Percentiles rank a stretch among this genome's conserved stretches.
Conservation (phyloP, 768 basidiomycete genomes). For the Trametes sanguinea region DNA sequence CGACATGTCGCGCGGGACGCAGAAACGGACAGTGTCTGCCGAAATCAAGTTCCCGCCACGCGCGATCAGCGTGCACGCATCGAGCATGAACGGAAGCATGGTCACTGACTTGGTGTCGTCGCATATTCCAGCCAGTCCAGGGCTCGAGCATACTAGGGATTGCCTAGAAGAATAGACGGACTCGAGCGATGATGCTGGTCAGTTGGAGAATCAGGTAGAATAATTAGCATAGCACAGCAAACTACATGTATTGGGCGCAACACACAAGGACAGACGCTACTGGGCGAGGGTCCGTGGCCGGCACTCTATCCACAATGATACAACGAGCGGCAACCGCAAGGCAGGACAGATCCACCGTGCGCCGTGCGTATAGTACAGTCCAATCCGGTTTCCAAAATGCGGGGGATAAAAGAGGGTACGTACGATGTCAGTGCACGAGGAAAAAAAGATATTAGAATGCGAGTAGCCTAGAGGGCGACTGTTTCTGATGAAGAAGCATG, state of each 20-base stretch:
- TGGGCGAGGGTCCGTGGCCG: conserved; percentile 21
- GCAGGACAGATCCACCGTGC: conserved; percentile 6
- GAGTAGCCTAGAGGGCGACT: conserved; percentile 8
- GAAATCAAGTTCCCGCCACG: not conserved
- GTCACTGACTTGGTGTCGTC: not conserved
- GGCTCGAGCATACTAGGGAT: not conserved
- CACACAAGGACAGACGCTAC: conserved; percentile 4
- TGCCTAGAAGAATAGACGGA: not conserved
- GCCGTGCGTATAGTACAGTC: conserved; percentile 14
- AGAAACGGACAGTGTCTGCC: not conserved
- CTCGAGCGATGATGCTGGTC: not conserved
- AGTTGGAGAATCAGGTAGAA: not conserved
- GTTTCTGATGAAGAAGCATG: conserved; percentile 9
- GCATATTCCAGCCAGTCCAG: not conserved
- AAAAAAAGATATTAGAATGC: not conserved
- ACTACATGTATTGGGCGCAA: not conserved
- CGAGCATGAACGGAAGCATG: not conserved
- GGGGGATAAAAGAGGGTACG: not conserved
- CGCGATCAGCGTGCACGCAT: not conserved
- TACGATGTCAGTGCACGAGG: not conserved
- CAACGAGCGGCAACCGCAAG: conserved; percentile 7
- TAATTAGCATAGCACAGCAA: conserved; percentile 10
- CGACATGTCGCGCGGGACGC: conserved; percentile 13
- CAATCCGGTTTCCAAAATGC: conserved; percentile 1
- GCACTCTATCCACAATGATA: conserved; percentile 20